These are phyloP conservation scores for Trichophyton mentagrophytes DNA, from an alignment of 2,329 filamentous ascomycete species.

Conservation along the genomic window DNA sequence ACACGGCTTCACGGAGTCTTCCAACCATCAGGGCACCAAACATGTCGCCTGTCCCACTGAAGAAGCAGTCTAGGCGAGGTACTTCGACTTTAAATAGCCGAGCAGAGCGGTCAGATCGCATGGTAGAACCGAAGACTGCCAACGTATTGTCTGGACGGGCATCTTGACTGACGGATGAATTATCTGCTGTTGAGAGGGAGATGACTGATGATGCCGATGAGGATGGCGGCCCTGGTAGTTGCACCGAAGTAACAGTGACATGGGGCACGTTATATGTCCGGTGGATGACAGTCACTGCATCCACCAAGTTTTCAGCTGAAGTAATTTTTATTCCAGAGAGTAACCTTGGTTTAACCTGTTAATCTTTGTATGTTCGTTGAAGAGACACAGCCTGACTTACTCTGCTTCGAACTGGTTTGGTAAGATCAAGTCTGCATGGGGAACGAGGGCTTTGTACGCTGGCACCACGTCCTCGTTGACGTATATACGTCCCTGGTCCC, in stretches of 20 bases:
- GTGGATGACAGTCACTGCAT: conserved; percentile 68
- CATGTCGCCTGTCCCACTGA: conserved; percentile 96
- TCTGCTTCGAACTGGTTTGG: conserved; percentile 98
- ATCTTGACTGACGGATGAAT: conserved; percentile 26
- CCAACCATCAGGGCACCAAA: conserved; percentile 85
- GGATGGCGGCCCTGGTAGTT: conserved; percentile 44
- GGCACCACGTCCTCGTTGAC: conserved; percentile 85
- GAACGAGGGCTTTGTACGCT: conserved; percentile 68
- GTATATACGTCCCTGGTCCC: conserved; percentile 83
- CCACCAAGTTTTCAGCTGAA: conserved; percentile 57
- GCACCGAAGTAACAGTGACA: conserved; percentile 83
- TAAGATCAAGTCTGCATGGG: conserved; percentile 76
- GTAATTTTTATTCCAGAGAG: conserved; percentile 75
- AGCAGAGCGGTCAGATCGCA: conserved; percentile 48
- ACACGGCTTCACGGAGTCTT: conserved; percentile 71
- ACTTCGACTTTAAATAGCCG: conserved; percentile 84
- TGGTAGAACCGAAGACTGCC: conserved; percentile 65
- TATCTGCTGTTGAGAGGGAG: conserved; percentile 18
- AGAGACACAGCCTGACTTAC: conserved; percentile 37
- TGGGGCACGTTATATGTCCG: conserved; percentile 65
- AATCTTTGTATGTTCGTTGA: neutral
- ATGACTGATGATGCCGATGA: conserved; percentile 28
- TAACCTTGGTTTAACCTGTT: conserved; percentile 40
- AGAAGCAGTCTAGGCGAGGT: conserved; percentile 81
- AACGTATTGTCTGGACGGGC: conserved; percentile 34